Evolutionary conservation across 1,284 basidiomycete species (phyloP).

Genomic region (Taiwanofungus camphoratus): DNA sequence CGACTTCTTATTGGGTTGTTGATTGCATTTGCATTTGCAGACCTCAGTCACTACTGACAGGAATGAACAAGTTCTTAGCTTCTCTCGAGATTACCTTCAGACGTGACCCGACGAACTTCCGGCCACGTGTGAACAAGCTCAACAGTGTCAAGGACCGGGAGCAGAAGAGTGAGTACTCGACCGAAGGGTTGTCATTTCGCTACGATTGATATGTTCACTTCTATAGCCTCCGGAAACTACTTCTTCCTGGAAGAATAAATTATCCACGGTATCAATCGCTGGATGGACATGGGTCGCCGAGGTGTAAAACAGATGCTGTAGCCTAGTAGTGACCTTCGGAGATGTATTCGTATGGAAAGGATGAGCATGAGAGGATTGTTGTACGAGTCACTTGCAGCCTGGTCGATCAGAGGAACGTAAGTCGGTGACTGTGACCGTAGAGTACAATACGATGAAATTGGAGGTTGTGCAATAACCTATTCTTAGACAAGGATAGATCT

Average conservation of each 20-base stretch:
- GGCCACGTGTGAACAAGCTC: slow-evolving; percentile 91
- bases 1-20: slow-evolving; percentile 6
- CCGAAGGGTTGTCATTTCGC: slow-evolving; percentile 1
- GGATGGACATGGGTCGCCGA: slow-evolving; percentile 11
- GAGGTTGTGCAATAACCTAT: too few species aligned
- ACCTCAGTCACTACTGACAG: slow-evolving; percentile 78
- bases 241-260: slow-evolving; percentile 83
- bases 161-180: slow-evolving; percentile 69
- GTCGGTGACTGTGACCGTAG: slow-evolving; percentile 1
- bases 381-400: too few species aligned
- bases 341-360: too few species aligned
- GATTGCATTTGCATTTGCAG: slow-evolving; percentile 31
- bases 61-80: slow-evolving; percentile 91
- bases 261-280: slow-evolving; percentile 5
- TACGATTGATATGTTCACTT: slow-evolving; percentile 8
- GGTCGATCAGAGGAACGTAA: too few species aligned
- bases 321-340: too few species aligned
- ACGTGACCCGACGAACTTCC: slow-evolving; percentile 91
- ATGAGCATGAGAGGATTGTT: too few species aligned
- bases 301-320: slow-evolving; percentile 23
- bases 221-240: slow-evolving; percentile 71
- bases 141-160: slow-evolving; percentile 92
- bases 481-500: too few species aligned
- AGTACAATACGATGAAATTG: too few species aligned
- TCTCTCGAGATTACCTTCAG: slow-evolving; percentile 94